phyloP scores from a whole-genome alignment of 2,329 filamentous ascomycete species.

The Colletotrichum musae region DNA sequence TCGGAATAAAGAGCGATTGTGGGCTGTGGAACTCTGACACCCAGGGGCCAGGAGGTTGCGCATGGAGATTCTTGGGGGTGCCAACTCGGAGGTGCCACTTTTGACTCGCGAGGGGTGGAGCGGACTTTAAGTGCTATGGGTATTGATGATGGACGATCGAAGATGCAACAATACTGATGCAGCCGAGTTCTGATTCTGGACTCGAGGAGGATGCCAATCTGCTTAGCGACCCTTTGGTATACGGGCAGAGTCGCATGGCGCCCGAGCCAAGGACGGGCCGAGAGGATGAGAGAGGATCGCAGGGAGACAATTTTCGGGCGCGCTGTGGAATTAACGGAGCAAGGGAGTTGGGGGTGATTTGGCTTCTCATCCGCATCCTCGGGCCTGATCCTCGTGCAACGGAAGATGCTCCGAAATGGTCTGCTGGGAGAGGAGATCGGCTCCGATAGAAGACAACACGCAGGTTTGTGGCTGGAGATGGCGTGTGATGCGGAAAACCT shows the following conservation, averaged over 20 bases:
- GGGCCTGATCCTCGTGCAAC: constrained; percentile 21
- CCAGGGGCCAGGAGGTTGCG: constrained; percentile 1
- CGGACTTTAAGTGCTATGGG: constrained; percentile 25
- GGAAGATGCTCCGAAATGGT: not conserved
- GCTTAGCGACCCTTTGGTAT: constrained; percentile 13
- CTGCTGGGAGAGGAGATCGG: not conserved
- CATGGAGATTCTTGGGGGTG: constrained; percentile 25
- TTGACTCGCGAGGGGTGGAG: constrained; percentile 36
- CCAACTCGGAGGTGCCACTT: constrained; percentile 30
- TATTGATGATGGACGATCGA: constrained; percentile 35
- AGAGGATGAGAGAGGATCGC: not conserved
- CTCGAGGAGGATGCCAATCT: constrained; percentile 24
- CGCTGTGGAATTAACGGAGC: too few relatives aligned
- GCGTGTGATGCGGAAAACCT: constrained; percentile 4
- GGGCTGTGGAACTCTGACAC: constrained; percentile 17
- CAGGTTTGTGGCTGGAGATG: constrained; percentile 8
- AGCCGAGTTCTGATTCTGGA: constrained; percentile 31
- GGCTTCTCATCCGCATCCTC: not conserved
- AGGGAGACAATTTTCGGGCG: not conserved
- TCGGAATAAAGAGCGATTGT: constrained; percentile 26
- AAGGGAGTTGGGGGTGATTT: constrained; percentile 8
- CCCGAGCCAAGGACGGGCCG: constrained; percentile 6
- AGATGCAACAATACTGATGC: constrained; percentile 37
- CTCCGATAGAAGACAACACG: not conserved
- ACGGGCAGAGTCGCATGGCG: not conserved